Evolutionary conservation across 208 protist species (phyloP).

Genomic region (Leishmania arabica): DNA sequence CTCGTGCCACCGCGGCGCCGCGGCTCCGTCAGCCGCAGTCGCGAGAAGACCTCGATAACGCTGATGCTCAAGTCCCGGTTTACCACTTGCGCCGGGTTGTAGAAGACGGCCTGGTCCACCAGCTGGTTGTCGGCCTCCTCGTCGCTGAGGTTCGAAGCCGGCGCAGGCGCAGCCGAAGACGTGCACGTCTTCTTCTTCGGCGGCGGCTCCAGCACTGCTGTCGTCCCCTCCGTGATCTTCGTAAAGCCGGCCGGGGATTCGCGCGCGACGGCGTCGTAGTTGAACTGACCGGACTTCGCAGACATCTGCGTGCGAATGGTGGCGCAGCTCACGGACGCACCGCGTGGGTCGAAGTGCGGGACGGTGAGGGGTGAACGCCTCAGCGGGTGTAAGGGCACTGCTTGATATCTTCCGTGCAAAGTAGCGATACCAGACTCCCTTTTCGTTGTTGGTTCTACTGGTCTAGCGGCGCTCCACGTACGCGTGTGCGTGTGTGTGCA

Average conservation of each 20-base stretch:
- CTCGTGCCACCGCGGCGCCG: conserved; percentile 60
- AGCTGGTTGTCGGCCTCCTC: conserved; percentile 20
- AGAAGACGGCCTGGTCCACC: conserved; percentile 94
- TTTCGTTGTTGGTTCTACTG: not conserved
- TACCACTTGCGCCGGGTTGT: conserved; percentile 98
- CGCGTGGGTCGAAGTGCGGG: not conserved
- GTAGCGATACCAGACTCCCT: not conserved
- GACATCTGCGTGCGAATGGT: conserved; percentile 14
- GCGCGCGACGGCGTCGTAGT: conserved; percentile 50
- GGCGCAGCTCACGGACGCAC: not conserved
- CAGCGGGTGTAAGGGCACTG: not conserved
- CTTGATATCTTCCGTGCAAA: not conserved
- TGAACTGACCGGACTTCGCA: conserved; percentile 69
- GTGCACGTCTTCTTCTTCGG: conserved; percentile 26
- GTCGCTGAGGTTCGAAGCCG: not conserved
- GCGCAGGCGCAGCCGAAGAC: not conserved
- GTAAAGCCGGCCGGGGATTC: conserved; percentile 61
- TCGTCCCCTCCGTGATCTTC: conserved; percentile 77
- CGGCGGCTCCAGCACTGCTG: conserved; percentile 81
- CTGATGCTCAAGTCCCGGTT: conserved; percentile 98
- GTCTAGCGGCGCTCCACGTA: not conserved
- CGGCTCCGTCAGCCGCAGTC: conserved; percentile 49
- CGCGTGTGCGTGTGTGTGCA: not conserved
- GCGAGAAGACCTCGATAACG: conserved; percentile 88
- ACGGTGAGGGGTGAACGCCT: not conserved